These are phyloP conservation scores for Cardamine resedifolia DNA, from an alignment of 345 rosid genomes.

Conservation along the genomic window DNA sequence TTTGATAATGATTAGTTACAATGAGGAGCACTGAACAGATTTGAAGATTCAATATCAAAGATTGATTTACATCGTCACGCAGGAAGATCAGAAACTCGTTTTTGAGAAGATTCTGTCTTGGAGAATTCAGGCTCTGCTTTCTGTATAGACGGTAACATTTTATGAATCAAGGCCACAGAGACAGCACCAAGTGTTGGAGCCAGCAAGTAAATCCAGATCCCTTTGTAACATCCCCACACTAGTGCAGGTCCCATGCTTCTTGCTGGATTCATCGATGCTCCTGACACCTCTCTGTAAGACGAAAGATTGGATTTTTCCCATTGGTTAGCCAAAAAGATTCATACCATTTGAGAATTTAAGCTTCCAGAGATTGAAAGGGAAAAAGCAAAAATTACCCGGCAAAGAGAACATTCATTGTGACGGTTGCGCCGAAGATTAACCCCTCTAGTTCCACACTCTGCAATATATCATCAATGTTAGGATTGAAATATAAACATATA, in stretches of 20 bases:
- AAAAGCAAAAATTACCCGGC: slow-evolving; percentile 54
- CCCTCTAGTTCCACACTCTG: slow-evolving; percentile 86
- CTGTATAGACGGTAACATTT: slow-evolving; percentile 47
- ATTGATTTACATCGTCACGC: slow-evolving; percentile 15
- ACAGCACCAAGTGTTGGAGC: slow-evolving; percentile 54
- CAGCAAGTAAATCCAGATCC: slow-evolving; percentile 50
- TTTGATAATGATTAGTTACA: slow-evolving; percentile 5
- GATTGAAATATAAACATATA: background rate
- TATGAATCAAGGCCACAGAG: slow-evolving; percentile 51
- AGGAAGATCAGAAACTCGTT: slow-evolving; percentile 35
- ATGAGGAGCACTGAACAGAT: background rate
- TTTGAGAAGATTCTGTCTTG: slow-evolving; percentile 48
- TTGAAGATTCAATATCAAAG: background rate
- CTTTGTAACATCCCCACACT: slow-evolving; percentile 43
- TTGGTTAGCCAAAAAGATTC: slow-evolving; percentile 12
- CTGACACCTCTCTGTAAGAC: slow-evolving; percentile 52
- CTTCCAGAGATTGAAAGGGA: slow-evolving; percentile 1
- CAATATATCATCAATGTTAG: slow-evolving; percentile 23
- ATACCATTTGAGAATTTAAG: background rate
- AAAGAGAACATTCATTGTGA: slow-evolving; percentile 81
- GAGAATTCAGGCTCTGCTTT: slow-evolving; percentile 59
- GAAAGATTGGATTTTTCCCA: background rate
- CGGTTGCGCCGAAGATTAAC: slow-evolving; percentile 75
- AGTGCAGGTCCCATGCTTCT: slow-evolving; percentile 63
- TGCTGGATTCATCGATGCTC: slow-evolving; percentile 83